Evolutionary conservation across 768 basidiomycete species (phyloP), one percentile per base, ranked within the genome.

Genomic region (Clathrus columnatus): DNA sequence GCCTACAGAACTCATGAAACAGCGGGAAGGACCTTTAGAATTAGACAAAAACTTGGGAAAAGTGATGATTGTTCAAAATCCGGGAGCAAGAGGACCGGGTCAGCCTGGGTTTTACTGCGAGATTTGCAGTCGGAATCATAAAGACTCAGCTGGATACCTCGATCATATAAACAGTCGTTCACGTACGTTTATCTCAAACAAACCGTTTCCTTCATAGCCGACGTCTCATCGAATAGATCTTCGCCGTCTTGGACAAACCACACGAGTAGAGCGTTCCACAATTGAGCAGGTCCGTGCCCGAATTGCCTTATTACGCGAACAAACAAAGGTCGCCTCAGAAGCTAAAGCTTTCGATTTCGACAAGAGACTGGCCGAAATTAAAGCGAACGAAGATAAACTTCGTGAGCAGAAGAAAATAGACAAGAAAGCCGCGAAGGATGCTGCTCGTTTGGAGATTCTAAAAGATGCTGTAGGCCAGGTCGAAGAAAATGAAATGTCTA

Each of bases 331-430:
- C 42, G 84, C 84, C 7, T 82, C 91, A 0, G 75, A 79, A 24
- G 85, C 90, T 0, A 96, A 96, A 66, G 81, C 84, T n/a, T 99
- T 82, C 64, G 95, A 99, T 71, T 99, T 99, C 71, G 86, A 93
- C 63, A 73, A 87, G 64, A 87, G 96, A 24, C 70, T 98, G 11
- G 81, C 83, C 28, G 88, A 92, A 62, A 82, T 97, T 50, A 83
- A 81, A 61, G 81, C 78, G 26, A 84, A 81, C 61, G 91, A 94
- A 67, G 72, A 74, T 8, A 73, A 79, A 0, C 69, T 79, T 23
- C 81, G 88, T 11, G 80, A 81, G 28, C 78, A 84, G 68, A 85
- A 84, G 70, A 93, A 89, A 62, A 79, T 83, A 7, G 80, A 84
- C 59, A 88, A 85, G 68, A 87, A 87, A 64, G 87, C 83, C 10